These are phyloP conservation scores for Petunia axillaris DNA, from an alignment of 257 asterid genomes.

Conservation along the genomic window DNA sequence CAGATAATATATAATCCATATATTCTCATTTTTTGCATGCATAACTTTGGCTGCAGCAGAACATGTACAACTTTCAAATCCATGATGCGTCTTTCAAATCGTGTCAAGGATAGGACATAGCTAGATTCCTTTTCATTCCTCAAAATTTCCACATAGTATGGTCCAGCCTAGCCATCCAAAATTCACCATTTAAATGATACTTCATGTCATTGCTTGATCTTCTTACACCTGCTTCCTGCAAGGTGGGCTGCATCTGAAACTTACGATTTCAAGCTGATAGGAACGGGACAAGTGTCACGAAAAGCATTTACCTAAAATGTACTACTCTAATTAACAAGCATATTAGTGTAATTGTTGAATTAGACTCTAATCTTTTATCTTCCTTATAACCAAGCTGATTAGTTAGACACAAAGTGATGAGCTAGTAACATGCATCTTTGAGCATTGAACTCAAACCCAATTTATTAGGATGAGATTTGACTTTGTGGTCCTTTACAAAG, in stretches of 20 bases:
- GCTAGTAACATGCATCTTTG: background rate
- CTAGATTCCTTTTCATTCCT: conserved; percentile 18
- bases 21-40: background rate
- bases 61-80: background rate
- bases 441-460: background rate
- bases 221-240: background rate
- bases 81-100: conserved; percentile 1
- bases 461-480: background rate
- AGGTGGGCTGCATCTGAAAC: background rate
- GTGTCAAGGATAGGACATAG: background rate
- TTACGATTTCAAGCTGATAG: background rate
- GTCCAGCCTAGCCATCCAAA: conserved; percentile 14
- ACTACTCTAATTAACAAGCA: background rate
- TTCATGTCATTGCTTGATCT: background rate
- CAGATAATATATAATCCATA: too few species aligned
- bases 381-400: background rate
- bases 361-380: background rate
- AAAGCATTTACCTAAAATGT: background rate
- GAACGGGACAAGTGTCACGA: background rate
- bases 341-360: background rate
- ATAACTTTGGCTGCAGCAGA: background rate
- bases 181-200: conserved; percentile 13
- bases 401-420: background rate
- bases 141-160: background rate
- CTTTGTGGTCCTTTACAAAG: too few species aligned